Percentiles rank a stretch among this genome's conserved stretches.
These are phyloP conservation scores for Lagenidium giganteum DNA, from an alignment of 352 stramenopile species.

Conservation along the genomic window DNA sequence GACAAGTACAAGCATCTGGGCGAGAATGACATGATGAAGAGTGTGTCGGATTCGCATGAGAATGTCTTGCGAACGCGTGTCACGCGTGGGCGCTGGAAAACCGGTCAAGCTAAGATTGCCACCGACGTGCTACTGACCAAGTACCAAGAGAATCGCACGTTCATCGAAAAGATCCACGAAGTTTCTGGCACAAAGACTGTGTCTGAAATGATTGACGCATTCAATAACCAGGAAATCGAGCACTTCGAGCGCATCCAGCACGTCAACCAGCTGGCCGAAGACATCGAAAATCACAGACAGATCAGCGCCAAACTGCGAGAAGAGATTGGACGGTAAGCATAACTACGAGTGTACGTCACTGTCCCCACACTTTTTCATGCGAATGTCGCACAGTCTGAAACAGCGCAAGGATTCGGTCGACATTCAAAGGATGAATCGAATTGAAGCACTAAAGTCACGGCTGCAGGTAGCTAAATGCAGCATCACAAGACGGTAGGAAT, in stretches of 20 bases:
- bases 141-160: slow-evolving; percentile 76
- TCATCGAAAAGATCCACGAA: slow-evolving; percentile 81
- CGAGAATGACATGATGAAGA: slow-evolving; percentile 69
- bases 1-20: slow-evolving; percentile 67
- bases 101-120: slow-evolving; percentile 52
- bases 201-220: slow-evolving; percentile 79
- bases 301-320: slow-evolving; percentile 67
- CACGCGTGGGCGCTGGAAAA: slow-evolving; percentile 68
- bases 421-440: slow-evolving; percentile 72
- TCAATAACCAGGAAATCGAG: slow-evolving; percentile 79
- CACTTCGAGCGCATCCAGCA: slow-evolving; percentile 82
- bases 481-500: too few relatives aligned
- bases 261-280: slow-evolving; percentile 75
- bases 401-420: slow-evolving; percentile 77
- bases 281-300: slow-evolving; percentile 72
- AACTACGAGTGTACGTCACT: neutral
- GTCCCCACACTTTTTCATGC: neutral
- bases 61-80: slow-evolving; percentile 41
- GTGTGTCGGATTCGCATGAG: slow-evolving; percentile 40
- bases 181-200: slow-evolving; percentile 73
- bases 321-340: slow-evolving; percentile 70
- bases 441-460: slow-evolving; percentile 59
- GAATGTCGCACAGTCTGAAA: slow-evolving; percentile 41
- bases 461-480: slow-evolving; percentile 41
- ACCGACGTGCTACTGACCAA: slow-evolving; percentile 64